Conservation (phyloP, 129 eudicot species). For the Flaveria bidentis region DNA sequence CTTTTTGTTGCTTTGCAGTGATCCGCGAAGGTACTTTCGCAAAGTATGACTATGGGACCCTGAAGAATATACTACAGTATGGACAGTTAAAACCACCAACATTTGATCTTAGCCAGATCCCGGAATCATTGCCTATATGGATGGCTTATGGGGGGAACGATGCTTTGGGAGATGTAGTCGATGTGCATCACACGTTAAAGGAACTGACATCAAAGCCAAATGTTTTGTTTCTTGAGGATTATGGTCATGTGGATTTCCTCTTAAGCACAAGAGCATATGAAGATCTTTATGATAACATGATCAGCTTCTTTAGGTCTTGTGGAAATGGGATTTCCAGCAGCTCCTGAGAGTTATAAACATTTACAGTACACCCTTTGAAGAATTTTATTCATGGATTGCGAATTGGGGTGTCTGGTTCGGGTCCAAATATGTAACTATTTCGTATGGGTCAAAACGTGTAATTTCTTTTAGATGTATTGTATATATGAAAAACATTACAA, state of each 20-base stretch:
- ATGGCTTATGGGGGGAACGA: slow-evolving; percentile 94
- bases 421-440: background rate
- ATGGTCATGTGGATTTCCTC: slow-evolving; percentile 89
- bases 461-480: background rate
- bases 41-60: slow-evolving; percentile 78
- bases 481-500: background rate
- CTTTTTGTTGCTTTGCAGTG: slow-evolving; percentile 54
- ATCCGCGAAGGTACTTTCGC: slow-evolving; percentile 89
- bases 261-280: slow-evolving; percentile 56
- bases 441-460: background rate
- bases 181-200: slow-evolving; percentile 70
- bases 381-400: background rate
- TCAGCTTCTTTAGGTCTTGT: slow-evolving; percentile 61
- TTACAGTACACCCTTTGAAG: background rate
- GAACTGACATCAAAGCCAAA: slow-evolving; percentile 64
- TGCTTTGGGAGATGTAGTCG: slow-evolving; percentile 76
- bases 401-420: background rate
- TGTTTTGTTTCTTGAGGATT: slow-evolving; percentile 71
- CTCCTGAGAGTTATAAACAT: slow-evolving; percentile 29
- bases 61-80: slow-evolving; percentile 63
- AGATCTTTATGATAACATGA: slow-evolving; percentile 75
- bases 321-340: slow-evolving; percentile 35
- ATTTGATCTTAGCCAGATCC: slow-evolving; percentile 75
- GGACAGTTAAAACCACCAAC: slow-evolving; percentile 61
- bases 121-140: slow-evolving; percentile 84